A percentile compares a stretch with the other conserved stretches of the same genome.
Conservation (phyloP, 352 stramenopile species). For the Globisporangium nunn region DNA sequence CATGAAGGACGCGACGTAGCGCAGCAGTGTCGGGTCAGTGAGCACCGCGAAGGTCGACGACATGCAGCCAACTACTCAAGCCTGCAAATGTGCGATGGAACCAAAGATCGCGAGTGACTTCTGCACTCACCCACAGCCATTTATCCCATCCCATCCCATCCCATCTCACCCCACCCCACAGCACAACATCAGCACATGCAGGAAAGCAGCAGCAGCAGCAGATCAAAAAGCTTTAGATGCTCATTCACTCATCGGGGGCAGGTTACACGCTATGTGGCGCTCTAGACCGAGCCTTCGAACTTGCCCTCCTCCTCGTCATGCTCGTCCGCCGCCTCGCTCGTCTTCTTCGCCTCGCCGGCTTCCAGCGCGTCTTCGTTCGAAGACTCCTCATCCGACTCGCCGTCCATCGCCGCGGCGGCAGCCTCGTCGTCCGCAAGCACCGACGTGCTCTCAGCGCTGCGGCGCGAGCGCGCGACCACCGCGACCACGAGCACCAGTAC, state of each 20-base stretch:
- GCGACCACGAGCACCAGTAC: conserved; percentile 13
- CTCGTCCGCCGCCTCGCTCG: conserved; percentile 3
- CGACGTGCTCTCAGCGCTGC: conserved; percentile 16
- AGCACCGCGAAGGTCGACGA: conserved; percentile 2
- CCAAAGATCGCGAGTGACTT: not conserved
- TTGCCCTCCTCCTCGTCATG: conserved; percentile 33
- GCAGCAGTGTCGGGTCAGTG: conserved; percentile 1
- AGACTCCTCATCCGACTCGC: conserved; percentile 24
- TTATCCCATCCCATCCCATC: no score
- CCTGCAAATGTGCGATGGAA: not conserved
- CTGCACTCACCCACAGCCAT: no score
- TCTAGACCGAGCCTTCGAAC: conserved; percentile 44
- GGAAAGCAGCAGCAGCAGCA: no score
- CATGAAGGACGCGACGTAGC: conserved; percentile 1
- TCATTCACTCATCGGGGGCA: no score
- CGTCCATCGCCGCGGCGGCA: conserved; percentile 27
- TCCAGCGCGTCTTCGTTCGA: conserved; percentile 30
- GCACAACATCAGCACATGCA: no score
- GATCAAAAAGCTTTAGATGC: no score
- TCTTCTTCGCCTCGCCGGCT: conserved; percentile 18
- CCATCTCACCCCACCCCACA: no score
- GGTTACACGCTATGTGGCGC: not conserved
- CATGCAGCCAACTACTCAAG: not conserved
- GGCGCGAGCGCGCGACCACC: conserved; percentile 20
- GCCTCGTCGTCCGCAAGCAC: conserved; percentile 28